A percentile compares a stretch with the other conserved stretches of the same genome.
Conservation (phyloP, 371 early-diverging fungal genomes). For the Saksenaea vasiformis region DNA sequence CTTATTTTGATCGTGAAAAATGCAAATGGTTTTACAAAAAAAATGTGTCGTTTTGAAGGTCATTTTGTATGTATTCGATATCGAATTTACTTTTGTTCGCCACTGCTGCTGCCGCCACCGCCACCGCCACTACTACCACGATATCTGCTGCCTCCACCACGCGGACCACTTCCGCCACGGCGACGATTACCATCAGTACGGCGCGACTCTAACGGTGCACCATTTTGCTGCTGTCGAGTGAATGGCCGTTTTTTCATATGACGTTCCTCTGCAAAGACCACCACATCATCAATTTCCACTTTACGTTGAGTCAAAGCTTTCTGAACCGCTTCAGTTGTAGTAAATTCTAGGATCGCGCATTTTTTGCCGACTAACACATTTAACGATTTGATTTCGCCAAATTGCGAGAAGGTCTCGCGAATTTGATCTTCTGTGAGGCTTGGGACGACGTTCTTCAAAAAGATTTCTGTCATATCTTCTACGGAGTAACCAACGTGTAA, state of each 20-base stretch:
- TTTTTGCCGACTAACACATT: constrained; percentile 19
- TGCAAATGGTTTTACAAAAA: too few relatives aligned
- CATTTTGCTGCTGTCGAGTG: constrained; percentile 11
- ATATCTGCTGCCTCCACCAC: constrained; percentile 16
- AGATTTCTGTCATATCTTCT: constrained; percentile 32
- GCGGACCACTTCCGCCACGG: constrained; percentile 20
- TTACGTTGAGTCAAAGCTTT: constrained; percentile 45
- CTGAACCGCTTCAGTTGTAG: constrained; percentile 33
- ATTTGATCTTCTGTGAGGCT: constrained; percentile 34
- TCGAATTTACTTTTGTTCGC: constrained; percentile 1
- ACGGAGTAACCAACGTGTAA: neutral
- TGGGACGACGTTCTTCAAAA: constrained; percentile 40
- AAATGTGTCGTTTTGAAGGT: neutral
- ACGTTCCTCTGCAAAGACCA: constrained; percentile 47
- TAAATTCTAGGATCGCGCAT: constrained; percentile 44
- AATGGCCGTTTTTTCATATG: constrained; percentile 14
- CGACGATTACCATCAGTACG: constrained; percentile 11
- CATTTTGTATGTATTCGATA: neutral
- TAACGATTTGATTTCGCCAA: constrained; percentile 39
- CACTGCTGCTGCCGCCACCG: neutral
- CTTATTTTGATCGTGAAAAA: neutral
- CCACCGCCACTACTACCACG: constrained; percentile 12
- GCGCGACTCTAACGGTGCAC: constrained; percentile 11
- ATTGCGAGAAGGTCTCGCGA: constrained; percentile 37
- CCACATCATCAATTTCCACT: constrained; percentile 21